Evolutionary conservation across 768 basidiomycete genomes (phyloP).

Genomic region (Tylopilus sp.): DNA sequence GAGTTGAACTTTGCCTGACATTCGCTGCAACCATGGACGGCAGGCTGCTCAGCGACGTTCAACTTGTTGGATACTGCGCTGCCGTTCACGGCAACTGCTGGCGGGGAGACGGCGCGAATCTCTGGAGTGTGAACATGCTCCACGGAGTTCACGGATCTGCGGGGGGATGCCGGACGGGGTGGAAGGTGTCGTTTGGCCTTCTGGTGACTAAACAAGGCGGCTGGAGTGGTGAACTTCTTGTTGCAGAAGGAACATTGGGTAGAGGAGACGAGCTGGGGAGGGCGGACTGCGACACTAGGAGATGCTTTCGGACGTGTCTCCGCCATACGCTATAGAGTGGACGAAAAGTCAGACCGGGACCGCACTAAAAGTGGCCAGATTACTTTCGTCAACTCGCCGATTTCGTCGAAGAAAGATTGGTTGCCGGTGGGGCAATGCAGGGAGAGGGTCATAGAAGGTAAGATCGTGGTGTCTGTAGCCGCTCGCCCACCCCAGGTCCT

Average conservation of each 20-base stretch:
- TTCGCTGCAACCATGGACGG: slow-evolving; percentile 15
- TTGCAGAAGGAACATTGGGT: slow-evolving; percentile 25
- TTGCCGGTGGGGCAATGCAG: slow-evolving; percentile 21
- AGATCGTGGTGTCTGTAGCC: slow-evolving; percentile 16
- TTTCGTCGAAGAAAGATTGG: slow-evolving; percentile 22
- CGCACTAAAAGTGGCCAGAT: background rate
- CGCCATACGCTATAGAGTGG: slow-evolving; percentile 21
- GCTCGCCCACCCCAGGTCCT: slow-evolving; percentile 11
- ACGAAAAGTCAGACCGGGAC: slow-evolving; percentile 5
- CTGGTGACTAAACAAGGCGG: slow-evolving; percentile 19
- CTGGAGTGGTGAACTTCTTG: slow-evolving; percentile 22
- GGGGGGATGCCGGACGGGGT: slow-evolving; percentile 4
- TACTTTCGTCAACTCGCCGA: slow-evolving; percentile 18
- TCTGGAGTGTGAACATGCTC: slow-evolving; percentile 2
- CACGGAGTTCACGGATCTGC: background rate
- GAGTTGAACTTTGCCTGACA: slow-evolving; percentile 19
- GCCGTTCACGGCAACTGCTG: background rate
- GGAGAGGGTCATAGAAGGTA: slow-evolving; percentile 22
- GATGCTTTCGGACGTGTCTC: slow-evolving; percentile 11
- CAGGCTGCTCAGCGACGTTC: slow-evolving; percentile 1
- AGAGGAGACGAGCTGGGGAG: slow-evolving; percentile 3
- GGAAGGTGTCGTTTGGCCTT: slow-evolving; percentile 22
- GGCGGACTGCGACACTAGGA: background rate
- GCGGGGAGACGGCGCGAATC: slow-evolving; percentile 1
- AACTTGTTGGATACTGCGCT: background rate